Base-by-base conservation (phyloP, 352 stramenopile genomes). In the Globisporangium paroecandrum region DNA sequence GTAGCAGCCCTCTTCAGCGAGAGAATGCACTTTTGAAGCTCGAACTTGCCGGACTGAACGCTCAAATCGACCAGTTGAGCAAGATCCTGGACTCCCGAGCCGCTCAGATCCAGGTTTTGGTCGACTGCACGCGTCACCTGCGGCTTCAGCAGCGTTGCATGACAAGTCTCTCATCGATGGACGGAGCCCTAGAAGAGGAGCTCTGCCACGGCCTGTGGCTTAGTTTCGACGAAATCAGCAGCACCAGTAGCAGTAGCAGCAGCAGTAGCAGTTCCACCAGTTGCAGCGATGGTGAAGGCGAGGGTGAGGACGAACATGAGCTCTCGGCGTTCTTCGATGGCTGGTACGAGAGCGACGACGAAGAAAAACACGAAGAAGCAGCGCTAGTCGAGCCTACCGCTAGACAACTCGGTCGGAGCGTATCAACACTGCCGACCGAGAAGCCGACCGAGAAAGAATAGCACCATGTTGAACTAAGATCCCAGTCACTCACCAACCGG, bases 1-100 rank as follows among this genome's bases (percentile, higher is more conserved):
- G 10, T 25, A 34, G 29, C 20, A 7, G 9, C 6, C 1, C 36
- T 3, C 20, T 49, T 0, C 15, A 3, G 1, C 54, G 7, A 32
- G 63, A 65, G 25, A 69, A 69, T 58, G 65, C 41, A 8, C 9
- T 5, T 7, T 58, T 69, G 32, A 65, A 55, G 46, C 65, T 22
- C 32, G 46, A 69, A 18, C 15, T 69, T 18, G 46, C 46, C 1
- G 46, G 25, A 18, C 34, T 69, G 9, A 36, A 12, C 6, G 32
- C 18, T 4, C 32, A 56, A 25, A 51, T 65, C 12, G 56, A 9
- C 22, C 22, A 65, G 5, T 6, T 69, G 32, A 24, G 51, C 6
- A 49, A 59, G 18, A 12, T 56, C 1, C 22, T 55, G 4, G 22
- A 51, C 29, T 22, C 57, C n/a, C 36, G 65, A 29, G 57, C 65